These are phyloP conservation scores for Oryza officinalis DNA, from an alignment of 176 grass and related monocot species.

Conservation along the genomic window DNA sequence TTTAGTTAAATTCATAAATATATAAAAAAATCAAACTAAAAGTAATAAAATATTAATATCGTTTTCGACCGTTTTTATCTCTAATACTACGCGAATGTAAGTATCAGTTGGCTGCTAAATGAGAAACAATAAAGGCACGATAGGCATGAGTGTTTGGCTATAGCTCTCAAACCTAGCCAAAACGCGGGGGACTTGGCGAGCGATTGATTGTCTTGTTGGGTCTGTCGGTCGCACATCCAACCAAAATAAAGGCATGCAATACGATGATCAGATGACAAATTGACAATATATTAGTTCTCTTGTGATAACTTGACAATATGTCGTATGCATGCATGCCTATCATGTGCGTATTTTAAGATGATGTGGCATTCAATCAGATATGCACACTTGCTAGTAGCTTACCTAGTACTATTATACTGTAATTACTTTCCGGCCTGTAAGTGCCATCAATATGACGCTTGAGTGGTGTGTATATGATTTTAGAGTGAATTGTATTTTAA, in stretches of 20 bases:
- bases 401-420: not conserved
- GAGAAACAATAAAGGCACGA: not conserved
- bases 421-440: not conserved
- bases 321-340: not conserved
- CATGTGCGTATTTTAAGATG: not conserved
- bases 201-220: not conserved
- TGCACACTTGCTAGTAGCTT: not conserved
- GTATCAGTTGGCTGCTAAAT: too few species aligned
- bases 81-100: too few species aligned
- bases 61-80: too few species aligned
- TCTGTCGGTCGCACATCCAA: not conserved
- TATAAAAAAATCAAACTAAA: too few species aligned
- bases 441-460: not conserved
- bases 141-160: not conserved
- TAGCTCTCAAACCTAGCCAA: not conserved
- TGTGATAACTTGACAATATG: not conserved
- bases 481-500: too few species aligned
- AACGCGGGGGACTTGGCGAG: not conserved
- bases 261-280: not conserved
- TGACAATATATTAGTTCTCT: not conserved
- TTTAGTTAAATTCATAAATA: too few species aligned
- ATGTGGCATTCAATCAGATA: not conserved
- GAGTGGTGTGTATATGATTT: not conserved
- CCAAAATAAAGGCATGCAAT: not conserved
- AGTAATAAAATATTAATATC: too few species aligned